These are phyloP conservation scores for Salix viminalis DNA, from an alignment of 345 rosid species.

Conservation along the genomic window DNA sequence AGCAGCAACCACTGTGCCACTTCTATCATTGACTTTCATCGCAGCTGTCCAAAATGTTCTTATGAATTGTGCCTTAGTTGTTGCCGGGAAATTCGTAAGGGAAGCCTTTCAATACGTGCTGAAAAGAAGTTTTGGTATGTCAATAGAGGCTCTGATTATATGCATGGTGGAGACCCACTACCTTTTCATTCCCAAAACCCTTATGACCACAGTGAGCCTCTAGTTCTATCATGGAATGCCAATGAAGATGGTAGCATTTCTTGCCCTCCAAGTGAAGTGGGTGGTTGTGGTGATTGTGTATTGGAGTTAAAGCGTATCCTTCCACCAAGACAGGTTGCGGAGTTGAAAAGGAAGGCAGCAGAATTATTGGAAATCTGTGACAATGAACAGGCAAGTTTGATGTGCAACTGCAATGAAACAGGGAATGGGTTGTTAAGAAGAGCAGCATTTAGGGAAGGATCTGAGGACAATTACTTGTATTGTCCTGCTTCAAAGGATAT, in stretches of 20 bases:
- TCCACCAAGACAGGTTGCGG: constrained; percentile 45
- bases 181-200: constrained; percentile 13
- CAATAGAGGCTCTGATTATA: constrained; percentile 54
- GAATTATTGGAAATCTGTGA: constrained; percentile 23
- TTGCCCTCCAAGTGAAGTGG: constrained; percentile 61
- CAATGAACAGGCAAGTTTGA: constrained; percentile 14
- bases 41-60: constrained; percentile 68
- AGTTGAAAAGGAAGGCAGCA: constrained; percentile 43
- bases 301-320: constrained; percentile 67
- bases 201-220: constrained; percentile 25
- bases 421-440: constrained; percentile 24
- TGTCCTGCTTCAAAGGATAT: constrained; percentile 43
- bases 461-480: constrained; percentile 57
- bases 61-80: constrained; percentile 79
- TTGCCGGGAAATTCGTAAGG: constrained; percentile 67
- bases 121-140: constrained; percentile 40
- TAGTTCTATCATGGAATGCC: constrained; percentile 37
- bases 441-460: constrained; percentile 57
- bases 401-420: constrained; percentile 16
- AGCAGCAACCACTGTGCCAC: constrained; percentile 83
- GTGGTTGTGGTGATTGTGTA: constrained; percentile 64
- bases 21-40: constrained; percentile 76
- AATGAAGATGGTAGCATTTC: constrained; percentile 51
- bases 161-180: constrained; percentile 60
- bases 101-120: constrained; percentile 34